Percentiles rank a stretch among this genome's conserved stretches.
phyloP scores from a whole-genome alignment of 805 yeast species.

The Ogataea corticis region DNA sequence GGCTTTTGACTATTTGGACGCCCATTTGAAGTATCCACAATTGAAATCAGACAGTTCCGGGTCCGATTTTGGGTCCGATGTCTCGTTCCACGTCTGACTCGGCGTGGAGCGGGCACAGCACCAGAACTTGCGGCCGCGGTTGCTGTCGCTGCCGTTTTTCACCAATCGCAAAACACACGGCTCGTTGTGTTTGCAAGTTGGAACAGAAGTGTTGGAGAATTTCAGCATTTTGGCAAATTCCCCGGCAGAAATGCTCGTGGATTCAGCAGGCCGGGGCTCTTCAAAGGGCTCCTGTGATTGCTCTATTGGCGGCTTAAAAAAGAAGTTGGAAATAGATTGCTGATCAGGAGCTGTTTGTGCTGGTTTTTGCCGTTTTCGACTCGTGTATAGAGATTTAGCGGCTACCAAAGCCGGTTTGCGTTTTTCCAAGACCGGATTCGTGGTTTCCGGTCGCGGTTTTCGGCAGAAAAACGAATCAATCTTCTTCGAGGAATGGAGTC shows the following conservation, averaged over 20 bases:
- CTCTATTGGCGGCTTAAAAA: conserved; percentile 16
- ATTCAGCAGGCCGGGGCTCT: background rate
- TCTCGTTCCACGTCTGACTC: conserved; percentile 25
- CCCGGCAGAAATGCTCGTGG: conserved; percentile 11
- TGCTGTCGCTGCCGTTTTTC: conserved; percentile 36
- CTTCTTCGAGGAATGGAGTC: conserved; percentile 32
- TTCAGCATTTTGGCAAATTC: conserved; percentile 26
- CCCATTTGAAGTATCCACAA: conserved; percentile 61
- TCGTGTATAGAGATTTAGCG: conserved; percentile 11
- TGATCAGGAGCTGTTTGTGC: conserved; percentile 14
- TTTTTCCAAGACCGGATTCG: background rate
- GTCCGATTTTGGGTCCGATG: background rate
- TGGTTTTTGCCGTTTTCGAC: conserved; percentile 18
- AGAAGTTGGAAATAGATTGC: conserved; percentile 27
- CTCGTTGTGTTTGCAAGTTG: conserved; percentile 49
- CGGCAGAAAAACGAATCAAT: conserved; percentile 33
- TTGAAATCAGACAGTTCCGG: conserved; percentile 30
- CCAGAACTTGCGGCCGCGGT: conserved; percentile 56
- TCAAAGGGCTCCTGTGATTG: background rate
- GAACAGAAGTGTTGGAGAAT: conserved; percentile 26
- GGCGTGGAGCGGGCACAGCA: conserved; percentile 42
- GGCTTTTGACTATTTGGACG: conserved; percentile 24
- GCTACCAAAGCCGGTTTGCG: background rate
- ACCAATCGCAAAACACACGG: conserved; percentile 49
- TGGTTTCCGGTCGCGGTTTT: background rate